phyloP scores from a whole-genome alignment of 257 asterid genomes.

The Jaltomata sinuosa region DNA sequence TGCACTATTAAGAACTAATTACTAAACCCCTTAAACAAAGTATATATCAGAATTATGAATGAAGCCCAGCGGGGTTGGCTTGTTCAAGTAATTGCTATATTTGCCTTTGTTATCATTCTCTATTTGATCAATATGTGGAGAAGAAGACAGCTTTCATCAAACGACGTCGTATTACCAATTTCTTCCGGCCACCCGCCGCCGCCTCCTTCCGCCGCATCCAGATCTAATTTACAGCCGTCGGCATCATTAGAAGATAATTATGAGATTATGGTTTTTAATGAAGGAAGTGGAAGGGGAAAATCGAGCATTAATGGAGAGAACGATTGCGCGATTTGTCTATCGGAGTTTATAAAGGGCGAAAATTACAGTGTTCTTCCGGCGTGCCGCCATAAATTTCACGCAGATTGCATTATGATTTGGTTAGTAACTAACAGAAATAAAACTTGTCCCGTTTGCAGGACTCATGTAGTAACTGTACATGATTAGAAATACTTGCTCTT shows the following conservation, averaged over 20 bases:
- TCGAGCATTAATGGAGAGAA: not conserved
- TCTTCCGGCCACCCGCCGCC: not conserved
- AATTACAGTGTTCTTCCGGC: not conserved
- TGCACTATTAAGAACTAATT: not conserved
- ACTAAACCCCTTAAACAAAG: not conserved
- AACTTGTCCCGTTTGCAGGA: not conserved
- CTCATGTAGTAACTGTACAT: not conserved
- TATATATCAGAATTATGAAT: not conserved
- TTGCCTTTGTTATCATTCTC: not conserved
- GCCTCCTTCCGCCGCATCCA: not conserved
- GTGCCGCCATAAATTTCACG: not conserved
- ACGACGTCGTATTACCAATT: not conserved
- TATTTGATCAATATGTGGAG: not conserved
- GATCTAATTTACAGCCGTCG: not conserved
- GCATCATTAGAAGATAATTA: not conserved
- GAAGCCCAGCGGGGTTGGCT: not conserved
- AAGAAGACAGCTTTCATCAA: not conserved
- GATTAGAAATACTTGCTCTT: not conserved
- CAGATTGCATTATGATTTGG: not conserved
- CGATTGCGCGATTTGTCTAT: not conserved
- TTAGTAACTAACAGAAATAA: not conserved
- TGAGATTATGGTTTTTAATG: not conserved
- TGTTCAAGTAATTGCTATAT: not conserved
- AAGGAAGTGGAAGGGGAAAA: not conserved
- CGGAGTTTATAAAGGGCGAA: not conserved